phyloP scores from a whole-genome alignment of 208 protist species.

The Wallacemonas rigidus region DNA sequence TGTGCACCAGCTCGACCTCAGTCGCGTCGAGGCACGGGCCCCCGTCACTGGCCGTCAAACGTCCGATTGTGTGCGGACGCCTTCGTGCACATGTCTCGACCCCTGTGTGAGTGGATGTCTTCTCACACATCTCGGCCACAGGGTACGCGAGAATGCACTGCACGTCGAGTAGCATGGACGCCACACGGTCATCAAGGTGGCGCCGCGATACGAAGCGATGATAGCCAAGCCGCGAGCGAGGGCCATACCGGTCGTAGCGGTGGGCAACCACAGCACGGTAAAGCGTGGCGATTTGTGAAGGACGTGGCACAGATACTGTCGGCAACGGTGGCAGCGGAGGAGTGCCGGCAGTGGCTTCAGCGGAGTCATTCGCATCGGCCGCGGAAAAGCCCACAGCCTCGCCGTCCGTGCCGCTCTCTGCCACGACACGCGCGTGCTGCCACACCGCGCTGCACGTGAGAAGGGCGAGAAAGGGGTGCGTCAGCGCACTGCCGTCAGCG shows the following conservation, averaged over 20 bases:
- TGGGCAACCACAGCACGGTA: conserved; percentile 22
- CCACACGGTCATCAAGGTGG: not conserved
- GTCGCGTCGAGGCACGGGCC: conserved; percentile 28
- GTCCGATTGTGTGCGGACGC: no score
- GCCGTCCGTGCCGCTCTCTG: not conserved
- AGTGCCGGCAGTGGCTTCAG: no score
- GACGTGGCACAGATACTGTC: conserved; percentile 15
- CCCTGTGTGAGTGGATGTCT: not conserved
- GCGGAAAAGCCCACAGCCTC: not conserved
- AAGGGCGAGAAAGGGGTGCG: conserved; percentile 45
- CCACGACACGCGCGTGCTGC: conserved; percentile 7
- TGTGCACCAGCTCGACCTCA: conserved; percentile 34
- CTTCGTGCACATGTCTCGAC: no score
- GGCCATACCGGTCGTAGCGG: not conserved
- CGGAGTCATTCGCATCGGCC: no score
- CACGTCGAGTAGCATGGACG: conserved; percentile 9
- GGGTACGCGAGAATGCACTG: conserved; percentile 13
- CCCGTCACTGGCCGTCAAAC: not conserved
- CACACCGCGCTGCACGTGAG: conserved; percentile 48
- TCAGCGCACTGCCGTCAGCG: conserved; percentile 5
- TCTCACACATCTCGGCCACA: not conserved
- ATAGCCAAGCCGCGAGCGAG: not conserved
- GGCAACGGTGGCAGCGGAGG: no score
- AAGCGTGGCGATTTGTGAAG: conserved; percentile 16
- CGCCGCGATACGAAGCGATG: not conserved